Percentiles rank a stretch among this genome's conserved stretches.
Conservation (phyloP, 2,329 filamentous ascomycete species). For the Proliferodiscus dingleyae region DNA sequence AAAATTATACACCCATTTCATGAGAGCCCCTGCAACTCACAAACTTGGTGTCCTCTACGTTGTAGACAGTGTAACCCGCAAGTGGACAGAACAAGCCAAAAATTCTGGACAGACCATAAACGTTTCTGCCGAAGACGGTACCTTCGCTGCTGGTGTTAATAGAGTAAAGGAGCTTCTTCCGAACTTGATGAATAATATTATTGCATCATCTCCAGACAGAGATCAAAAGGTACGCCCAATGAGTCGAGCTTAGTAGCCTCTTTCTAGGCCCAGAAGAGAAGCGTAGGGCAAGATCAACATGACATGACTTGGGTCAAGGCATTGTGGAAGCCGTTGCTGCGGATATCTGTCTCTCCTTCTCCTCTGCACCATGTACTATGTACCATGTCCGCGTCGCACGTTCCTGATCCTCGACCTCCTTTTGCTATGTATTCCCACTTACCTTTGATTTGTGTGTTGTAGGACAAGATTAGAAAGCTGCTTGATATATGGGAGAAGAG, state of each 20-base stretch:
- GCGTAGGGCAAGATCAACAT: too few relatives aligned
- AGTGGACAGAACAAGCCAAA: conserved; percentile 96
- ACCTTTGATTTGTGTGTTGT: conserved; percentile 47
- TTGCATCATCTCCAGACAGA: conserved; percentile 71
- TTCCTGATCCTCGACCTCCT: not conserved
- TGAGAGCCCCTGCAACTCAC: conserved; percentile 88
- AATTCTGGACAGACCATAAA: conserved; percentile 76
- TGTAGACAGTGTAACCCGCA: conserved; percentile 98
- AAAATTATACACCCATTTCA: conserved; percentile 96
- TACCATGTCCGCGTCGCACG: not conserved
- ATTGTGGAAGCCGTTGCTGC: conserved; percentile 16
- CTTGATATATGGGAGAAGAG: conserved; percentile 98
- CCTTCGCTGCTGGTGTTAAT: conserved; percentile 90
- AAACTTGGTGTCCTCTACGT: conserved; percentile 99
- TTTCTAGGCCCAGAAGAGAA: too few relatives aligned
- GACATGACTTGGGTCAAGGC: conserved; percentile 22
- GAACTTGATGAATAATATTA: conserved; percentile 90
- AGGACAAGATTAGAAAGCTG: conserved; percentile 94
- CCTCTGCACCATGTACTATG: conserved; percentile 10
- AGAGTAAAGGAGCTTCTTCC: conserved; percentile 94
- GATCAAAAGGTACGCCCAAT: conserved; percentile 87
- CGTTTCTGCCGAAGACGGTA: conserved; percentile 79
- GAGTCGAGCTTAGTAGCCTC: conserved; percentile 20
- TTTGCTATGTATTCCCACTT: conserved; percentile 36
- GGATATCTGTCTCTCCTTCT: not conserved